Evolutionary conservation across 2,329 filamentous ascomycete species (phyloP), one percentile per base, ranked within the genome.

Genomic region (Daldinia sp.): DNA sequence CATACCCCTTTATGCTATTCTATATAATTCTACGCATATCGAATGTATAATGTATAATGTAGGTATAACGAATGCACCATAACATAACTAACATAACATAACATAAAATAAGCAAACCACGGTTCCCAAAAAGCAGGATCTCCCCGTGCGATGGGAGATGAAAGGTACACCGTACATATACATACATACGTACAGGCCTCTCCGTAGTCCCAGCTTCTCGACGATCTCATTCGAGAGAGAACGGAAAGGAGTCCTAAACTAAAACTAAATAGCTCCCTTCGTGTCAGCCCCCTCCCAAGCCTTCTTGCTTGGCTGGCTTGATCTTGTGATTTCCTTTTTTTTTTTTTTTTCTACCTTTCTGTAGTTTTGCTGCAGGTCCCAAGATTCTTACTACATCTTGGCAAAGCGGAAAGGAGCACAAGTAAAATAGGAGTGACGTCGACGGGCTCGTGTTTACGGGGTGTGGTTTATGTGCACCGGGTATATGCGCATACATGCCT

Each of bases 151-250:
- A 50, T 3, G 47, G 27, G 29, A 49, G 30, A 49, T 49, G 27
- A 32, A 15, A n/a, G n/a, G n/a, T n/a, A n/a, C n/a, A n/a, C n/a
- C n/a, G n/a, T n/a, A n/a, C n/a, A n/a, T n/a, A n/a, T n/a, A n/a
- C n/a, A n/a, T n/a, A n/a, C n/a, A 25, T 34, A 34, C 15, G 39
- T 43, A 43, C 39, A 43, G 17, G 34, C 39, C 19, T 35, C 15
- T 15, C 15, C 32, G 11, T 15, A 23, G 11, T n/a, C 13, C 21
- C 39, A 45, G 39, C 39, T 45, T 45, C n/a, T 15, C n/a, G n/a
- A n/a, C n/a, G n/a, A n/a, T n/a, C 47, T 34, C 32, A 51, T 51
- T 51, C 32, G 48, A 37, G 48, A 27, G 32, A 32, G 9, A 48
- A 27, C 45, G 45, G 27, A 48, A 19, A 11, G 23, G 41, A 47